phyloP scores from a whole-genome alignment of 495 filamentous ascomycete species.

The Cercophora samala region DNA sequence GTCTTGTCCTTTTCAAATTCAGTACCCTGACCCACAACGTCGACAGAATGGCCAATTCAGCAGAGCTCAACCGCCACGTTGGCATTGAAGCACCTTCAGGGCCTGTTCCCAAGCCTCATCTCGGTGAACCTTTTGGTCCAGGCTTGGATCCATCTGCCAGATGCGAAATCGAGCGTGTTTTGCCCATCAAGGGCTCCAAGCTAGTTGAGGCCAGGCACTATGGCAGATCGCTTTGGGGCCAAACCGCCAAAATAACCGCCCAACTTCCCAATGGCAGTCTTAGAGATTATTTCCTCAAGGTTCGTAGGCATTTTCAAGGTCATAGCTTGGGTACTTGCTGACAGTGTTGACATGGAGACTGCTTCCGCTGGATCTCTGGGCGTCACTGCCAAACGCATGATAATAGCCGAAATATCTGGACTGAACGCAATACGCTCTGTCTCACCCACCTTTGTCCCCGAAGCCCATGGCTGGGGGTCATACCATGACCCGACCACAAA shows the following conservation, averaged over 20 bases:
- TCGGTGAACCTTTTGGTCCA: slow-evolving; percentile 7
- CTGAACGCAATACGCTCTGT: neutral
- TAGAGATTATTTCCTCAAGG: neutral
- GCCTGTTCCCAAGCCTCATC: slow-evolving; percentile 13
- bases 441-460: neutral
- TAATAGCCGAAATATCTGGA: neutral
- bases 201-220: neutral
- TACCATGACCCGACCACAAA: neutral
- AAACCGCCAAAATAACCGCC: neutral
- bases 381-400: neutral
- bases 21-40: too few relatives aligned
- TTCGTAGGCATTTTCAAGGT: neutral
- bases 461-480: neutral
- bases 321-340: neutral
- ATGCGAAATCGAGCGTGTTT: neutral
- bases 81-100: slow-evolving; percentile 9
- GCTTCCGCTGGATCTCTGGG: too few relatives aligned
- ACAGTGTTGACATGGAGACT: neutral
- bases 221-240: neutral
- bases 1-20: neutral
- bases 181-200: neutral
- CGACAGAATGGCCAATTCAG: neutral
- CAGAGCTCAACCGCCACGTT: slow-evolving; percentile 16
- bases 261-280: neutral
- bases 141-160: slow-evolving; percentile 1